phyloP scores from a whole-genome alignment of 495 filamentous ascomycete genomes.

The Tuber umbilicatum region DNA sequence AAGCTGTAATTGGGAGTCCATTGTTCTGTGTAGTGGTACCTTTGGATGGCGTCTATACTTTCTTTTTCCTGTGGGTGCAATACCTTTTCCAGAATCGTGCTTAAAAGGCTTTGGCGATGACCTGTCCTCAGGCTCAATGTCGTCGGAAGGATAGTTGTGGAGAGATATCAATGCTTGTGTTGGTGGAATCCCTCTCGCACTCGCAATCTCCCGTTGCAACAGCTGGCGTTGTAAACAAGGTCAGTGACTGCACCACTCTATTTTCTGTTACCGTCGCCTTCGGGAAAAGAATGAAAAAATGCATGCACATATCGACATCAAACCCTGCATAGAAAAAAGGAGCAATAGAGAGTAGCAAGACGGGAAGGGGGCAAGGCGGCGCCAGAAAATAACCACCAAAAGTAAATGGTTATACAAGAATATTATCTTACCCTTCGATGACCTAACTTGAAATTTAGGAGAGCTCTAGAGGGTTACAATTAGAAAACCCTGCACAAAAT shows the following conservation, averaged over 20 bases:
- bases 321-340: constrained; percentile 5
- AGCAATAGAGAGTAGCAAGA: constrained; percentile 9
- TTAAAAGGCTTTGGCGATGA: constrained; percentile 29
- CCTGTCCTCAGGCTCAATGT: constrained; percentile 39
- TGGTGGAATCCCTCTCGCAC: constrained; percentile 50
- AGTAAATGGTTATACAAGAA: constrained; percentile 10
- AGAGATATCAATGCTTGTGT: constrained; percentile 41
- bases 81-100: constrained; percentile 33
- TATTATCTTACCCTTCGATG: constrained; percentile 60
- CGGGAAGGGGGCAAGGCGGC: constrained; percentile 14
- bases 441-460: constrained; percentile 65
- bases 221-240: constrained; percentile 27
- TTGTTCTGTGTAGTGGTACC: constrained; percentile 44
- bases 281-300: neutral
- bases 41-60: constrained; percentile 77
- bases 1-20: neutral
- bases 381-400: constrained; percentile 1
- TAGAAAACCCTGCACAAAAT: constrained; percentile 23
- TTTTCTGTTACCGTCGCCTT: neutral
- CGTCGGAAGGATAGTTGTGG: constrained; percentile 32
- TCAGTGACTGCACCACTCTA: constrained; percentile 16
- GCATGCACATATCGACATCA: neutral
- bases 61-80: constrained; percentile 51
- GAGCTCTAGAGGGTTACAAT: constrained; percentile 48
- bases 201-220: constrained; percentile 52